Percentiles rank a stretch among this genome's conserved stretches.
phyloP scores from a whole-genome alignment of 352 stramenopile species.

The Globisporangium spinosum region DNA sequence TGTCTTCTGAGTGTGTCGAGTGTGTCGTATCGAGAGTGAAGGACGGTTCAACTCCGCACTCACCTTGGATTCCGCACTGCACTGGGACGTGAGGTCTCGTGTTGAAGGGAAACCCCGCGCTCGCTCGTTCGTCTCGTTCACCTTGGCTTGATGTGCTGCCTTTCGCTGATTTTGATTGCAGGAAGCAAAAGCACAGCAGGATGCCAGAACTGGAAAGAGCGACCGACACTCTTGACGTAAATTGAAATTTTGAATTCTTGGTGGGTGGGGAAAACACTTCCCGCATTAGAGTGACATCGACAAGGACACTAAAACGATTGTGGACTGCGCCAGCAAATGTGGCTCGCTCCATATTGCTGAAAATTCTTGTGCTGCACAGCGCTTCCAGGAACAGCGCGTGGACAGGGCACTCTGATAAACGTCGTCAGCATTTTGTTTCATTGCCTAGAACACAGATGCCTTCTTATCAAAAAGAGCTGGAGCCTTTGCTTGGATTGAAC shows the following conservation, averaged over 20 bases:
- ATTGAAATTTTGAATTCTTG: conserved; percentile 19
- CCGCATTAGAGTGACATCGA: not conserved
- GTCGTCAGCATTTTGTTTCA: not conserved
- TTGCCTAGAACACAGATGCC: not conserved
- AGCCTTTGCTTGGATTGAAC: no score
- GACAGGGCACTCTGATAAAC: conserved; percentile 4
- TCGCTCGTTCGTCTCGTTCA: not conserved
- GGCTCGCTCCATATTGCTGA: conserved; percentile 10
- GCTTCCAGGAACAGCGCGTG: not conserved
- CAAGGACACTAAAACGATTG: not conserved
- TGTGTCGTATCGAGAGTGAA: not conserved
- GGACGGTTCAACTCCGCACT: not conserved
- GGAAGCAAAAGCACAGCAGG: not conserved
- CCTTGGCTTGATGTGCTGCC: not conserved
- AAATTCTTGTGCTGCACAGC: conserved; percentile 23
- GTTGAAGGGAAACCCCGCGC: conserved; percentile 20
- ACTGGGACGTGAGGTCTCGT: not conserved
- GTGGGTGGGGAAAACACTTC: not conserved
- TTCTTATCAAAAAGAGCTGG: not conserved
- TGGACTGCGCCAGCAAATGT: not conserved
- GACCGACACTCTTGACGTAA: conserved; percentile 4
- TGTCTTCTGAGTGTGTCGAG: not conserved
- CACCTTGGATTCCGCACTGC: conserved; percentile 26
- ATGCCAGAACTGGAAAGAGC: not conserved
- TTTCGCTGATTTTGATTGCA: not conserved